A percentile compares a stretch with the other conserved stretches of the same genome.
Conservation (phyloP, 495 filamentous ascomycete species). For the Entonaema liquescens region DNA sequence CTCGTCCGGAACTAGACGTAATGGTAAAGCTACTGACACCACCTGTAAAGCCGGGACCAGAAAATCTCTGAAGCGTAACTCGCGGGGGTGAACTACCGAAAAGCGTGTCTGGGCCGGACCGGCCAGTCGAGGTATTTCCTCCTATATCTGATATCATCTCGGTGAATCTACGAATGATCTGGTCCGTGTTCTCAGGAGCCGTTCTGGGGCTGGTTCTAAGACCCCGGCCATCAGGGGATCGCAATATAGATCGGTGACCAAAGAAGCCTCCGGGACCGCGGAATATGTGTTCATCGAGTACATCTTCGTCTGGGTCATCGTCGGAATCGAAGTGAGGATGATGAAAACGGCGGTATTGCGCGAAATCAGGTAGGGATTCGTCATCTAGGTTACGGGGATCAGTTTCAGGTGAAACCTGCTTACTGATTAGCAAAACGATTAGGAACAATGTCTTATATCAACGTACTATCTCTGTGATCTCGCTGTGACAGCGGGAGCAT, state of each 20-base stretch:
- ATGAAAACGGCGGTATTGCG: slow-evolving; percentile 39
- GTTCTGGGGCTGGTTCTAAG: slow-evolving; percentile 25
- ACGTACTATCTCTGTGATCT: slow-evolving; percentile 85
- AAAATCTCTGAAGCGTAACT: slow-evolving; percentile 42
- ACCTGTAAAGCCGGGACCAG: slow-evolving; percentile 35
- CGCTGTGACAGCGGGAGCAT: slow-evolving; percentile 81
- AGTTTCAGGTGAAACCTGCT: slow-evolving; percentile 50
- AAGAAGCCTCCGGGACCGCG: slow-evolving; percentile 59
- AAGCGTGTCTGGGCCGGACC: slow-evolving; percentile 42
- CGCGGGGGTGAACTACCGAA: slow-evolving; percentile 27
- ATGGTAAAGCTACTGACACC: slow-evolving; percentile 49
- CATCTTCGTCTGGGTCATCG: slow-evolving; percentile 57
- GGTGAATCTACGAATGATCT: slow-evolving; percentile 53
- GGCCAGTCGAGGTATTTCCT: slow-evolving; percentile 31
- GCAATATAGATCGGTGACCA: slow-evolving; percentile 33
- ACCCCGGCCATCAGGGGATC: slow-evolving; percentile 37
- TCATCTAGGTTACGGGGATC: slow-evolving; percentile 52
- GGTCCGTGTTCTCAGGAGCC: slow-evolving; percentile 43
- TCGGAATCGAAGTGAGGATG: slow-evolving; percentile 49
- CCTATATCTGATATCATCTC: slow-evolving; percentile 48
- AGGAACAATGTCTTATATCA: not conserved
- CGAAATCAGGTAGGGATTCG: slow-evolving; percentile 51
- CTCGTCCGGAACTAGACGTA: slow-evolving; percentile 32
- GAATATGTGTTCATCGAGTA: slow-evolving; percentile 59
- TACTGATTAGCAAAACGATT: slow-evolving; percentile 9